Evolutionary conservation across 148 eudicot species (phyloP), one percentile per base, ranked within the genome.

Genomic region (Dysphania ambrosioides): DNA sequence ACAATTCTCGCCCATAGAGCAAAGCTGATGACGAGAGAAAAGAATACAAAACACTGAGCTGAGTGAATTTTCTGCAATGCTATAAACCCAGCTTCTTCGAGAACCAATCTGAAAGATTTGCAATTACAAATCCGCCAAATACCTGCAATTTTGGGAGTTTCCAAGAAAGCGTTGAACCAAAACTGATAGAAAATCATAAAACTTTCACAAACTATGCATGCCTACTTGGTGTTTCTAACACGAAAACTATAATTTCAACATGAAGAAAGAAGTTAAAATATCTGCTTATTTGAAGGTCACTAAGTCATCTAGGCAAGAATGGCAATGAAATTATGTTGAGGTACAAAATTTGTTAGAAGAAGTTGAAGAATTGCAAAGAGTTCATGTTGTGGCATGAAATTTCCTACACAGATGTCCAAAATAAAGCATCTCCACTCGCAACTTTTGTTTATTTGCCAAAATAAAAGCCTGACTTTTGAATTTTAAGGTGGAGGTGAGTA

Each of bases 101-200:
- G 40, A 89, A 77, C 80, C 89, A 70, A 77, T 90, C 92, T 1
- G 99, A 84, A 62, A 96, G 87, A 87, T 92, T 96, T 65, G 99
- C 99, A 59, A 96, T 92, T 27, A 96, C 94, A 76, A 96, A 96
- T 70, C 99, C 97, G 40, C 81, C 93, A 84, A 96, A 96, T 11
- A 96, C 99, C 99, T 96, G 91, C 73, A 79, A 80, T 42, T 35
- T 68, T 36, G 38, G 63, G 32, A 3, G 24, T 7, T 66, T 24
- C 29, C 75, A 55, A 30, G 8, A 35, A 42, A 34, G 64, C 1
- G 58, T 23, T 30, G 26, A 11, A 70, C 9, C 19, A 12, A 62
- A 34, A 19, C 30, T 49, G 24, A 66, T 34, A 15, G 53, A 38
- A 5, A 19, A 27, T 5, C 44, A 57, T 42, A 11, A 10, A 53